Conservation (phyloP, 331 rosid species). For the Malus hybrid region DNA sequence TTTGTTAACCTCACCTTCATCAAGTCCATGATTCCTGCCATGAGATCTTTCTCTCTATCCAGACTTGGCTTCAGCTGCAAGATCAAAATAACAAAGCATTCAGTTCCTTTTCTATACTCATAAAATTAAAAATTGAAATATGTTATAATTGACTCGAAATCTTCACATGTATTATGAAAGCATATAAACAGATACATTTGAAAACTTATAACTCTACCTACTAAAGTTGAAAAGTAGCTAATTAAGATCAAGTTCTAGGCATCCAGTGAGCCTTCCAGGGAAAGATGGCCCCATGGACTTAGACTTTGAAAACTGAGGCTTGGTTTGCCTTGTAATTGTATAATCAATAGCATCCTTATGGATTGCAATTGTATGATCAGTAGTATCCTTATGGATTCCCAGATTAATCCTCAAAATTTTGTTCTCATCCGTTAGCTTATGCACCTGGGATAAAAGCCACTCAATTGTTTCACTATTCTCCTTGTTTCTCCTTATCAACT, state of each 20-base stretch:
- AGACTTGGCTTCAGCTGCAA: too few species aligned
- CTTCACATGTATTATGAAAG: background rate
- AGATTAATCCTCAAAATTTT: background rate
- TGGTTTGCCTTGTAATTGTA: too few species aligned
- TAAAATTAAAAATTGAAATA: background rate
- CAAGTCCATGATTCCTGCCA: too few species aligned
- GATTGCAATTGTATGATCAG: too few species aligned
- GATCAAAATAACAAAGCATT: too few species aligned
- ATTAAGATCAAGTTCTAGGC: background rate
- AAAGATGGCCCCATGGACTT: background rate
- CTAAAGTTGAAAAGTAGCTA: background rate
- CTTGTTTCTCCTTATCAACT: background rate
- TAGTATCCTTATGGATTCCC: background rate
- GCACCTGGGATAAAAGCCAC: background rate
- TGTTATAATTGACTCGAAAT: background rate
- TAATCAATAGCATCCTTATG: too few species aligned
- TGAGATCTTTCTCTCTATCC: too few species aligned
- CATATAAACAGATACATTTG: too few species aligned
- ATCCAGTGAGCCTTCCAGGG: constrained; percentile 2
- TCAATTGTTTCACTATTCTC: background rate
- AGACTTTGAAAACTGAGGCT: background rate
- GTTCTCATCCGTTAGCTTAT: background rate
- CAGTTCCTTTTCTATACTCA: too few species aligned
- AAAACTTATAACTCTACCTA: too few species aligned
- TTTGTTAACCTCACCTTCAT: too few species aligned